These are phyloP conservation scores for Geotrichum carabidarum DNA, from an alignment of 1,139 yeast species.

Conservation along the genomic window DNA sequence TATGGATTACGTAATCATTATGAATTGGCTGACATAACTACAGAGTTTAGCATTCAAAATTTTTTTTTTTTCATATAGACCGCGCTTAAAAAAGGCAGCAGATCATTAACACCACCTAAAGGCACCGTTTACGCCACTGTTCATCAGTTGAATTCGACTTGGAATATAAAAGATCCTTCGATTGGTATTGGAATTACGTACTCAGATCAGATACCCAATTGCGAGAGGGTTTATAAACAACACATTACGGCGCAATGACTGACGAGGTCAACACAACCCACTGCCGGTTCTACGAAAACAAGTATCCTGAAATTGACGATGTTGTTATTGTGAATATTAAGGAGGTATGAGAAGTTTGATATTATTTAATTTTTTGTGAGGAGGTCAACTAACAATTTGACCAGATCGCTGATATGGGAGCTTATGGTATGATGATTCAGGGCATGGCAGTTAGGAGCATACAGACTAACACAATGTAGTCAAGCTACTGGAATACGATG, in stretches of 20 bases:
- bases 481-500: slow-evolving; percentile 90
- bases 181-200: background rate
- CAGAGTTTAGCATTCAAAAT: too few relatives aligned
- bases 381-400: slow-evolving; percentile 8
- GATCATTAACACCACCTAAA: too few relatives aligned
- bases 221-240: background rate
- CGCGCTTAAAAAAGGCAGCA: too few relatives aligned
- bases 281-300: slow-evolving; percentile 96
- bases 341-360: slow-evolving; percentile 40
- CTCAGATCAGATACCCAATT: background rate
- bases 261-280: slow-evolving; percentile 59
- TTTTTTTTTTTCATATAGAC: too few relatives aligned
- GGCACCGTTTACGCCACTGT: too few relatives aligned
- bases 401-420: slow-evolving; percentile 36
- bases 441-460: background rate
- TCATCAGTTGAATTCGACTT: too few relatives aligned
- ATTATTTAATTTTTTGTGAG: background rate
- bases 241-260: slow-evolving; percentile 22
- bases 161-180: background rate
- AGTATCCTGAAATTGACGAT: slow-evolving; percentile 97
- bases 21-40: too few relatives aligned
- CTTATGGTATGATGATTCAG: slow-evolving; percentile 24
- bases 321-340: slow-evolving; percentile 98
- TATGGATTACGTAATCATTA: too few relatives aligned
- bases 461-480: slow-evolving; percentile 40